phyloP scores from a whole-genome alignment of 75 land plant species.

The Chamaecyparis obtusa region DNA sequence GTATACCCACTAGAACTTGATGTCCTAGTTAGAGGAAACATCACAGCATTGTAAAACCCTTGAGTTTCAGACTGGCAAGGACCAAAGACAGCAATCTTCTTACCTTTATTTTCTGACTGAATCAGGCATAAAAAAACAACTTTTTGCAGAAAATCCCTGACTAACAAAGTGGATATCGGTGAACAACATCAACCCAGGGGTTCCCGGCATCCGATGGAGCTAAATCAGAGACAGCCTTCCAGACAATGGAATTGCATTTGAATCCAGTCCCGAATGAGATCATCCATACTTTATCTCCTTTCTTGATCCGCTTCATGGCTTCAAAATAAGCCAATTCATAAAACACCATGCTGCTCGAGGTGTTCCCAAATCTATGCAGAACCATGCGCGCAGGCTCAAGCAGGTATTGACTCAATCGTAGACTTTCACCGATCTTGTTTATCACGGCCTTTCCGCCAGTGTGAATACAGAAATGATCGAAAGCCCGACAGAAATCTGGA shows the following conservation, averaged over 20 bases:
- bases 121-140: too few relatives aligned
- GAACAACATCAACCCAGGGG: constrained; percentile 52
- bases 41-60: too few relatives aligned
- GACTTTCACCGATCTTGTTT: constrained; percentile 12
- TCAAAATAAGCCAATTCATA: constrained; percentile 55
- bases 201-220: constrained; percentile 9
- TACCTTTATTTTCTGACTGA: too few relatives aligned
- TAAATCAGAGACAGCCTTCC: constrained; percentile 29
- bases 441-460: constrained; percentile 58
- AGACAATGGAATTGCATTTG: constrained; percentile 41
- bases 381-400: constrained; percentile 48
- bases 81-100: too few relatives aligned
- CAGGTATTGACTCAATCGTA: constrained; percentile 14
- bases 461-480: constrained; percentile 50
- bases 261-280: constrained; percentile 52
- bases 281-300: constrained; percentile 55
- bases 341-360: constrained; percentile 44
- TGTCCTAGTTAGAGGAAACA: too few relatives aligned
- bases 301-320: constrained; percentile 42
- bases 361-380: constrained; percentile 57
- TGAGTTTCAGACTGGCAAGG: too few relatives aligned
- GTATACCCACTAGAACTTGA: too few relatives aligned
- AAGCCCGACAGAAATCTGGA: constrained; percentile 44
- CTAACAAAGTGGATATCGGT: constrained; percentile 35
- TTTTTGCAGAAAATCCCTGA: neutral